A percentile compares a stretch with the other conserved stretches of the same genome.
Conservation (phyloP, 768 basidiomycete genomes). For the Amanita fuliginea region DNA sequence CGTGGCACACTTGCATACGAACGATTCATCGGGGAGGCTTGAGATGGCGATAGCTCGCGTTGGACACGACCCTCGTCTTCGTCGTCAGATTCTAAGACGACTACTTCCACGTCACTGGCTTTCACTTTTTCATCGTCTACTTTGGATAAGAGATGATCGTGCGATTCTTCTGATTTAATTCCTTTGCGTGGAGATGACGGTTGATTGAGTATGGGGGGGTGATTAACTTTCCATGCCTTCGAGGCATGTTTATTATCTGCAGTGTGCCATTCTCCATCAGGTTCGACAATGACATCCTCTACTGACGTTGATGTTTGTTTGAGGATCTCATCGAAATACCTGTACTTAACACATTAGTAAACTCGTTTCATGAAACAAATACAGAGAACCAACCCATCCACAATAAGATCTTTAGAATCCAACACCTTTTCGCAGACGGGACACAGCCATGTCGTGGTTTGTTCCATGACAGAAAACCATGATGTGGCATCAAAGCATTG, state of each 20-base stretch:
- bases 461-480: conserved; percentile 93
- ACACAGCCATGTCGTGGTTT: conserved; percentile 93
- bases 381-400: conserved; percentile 65
- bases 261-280: conserved; percentile 95
- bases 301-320: conserved; percentile 64
- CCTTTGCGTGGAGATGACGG: conserved; percentile 23
- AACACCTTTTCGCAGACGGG: conserved; percentile 84
- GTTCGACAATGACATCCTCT: conserved; percentile 90
- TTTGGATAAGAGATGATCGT: conserved; percentile 10
- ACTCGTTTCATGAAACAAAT: conserved; percentile 1
- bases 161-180: conserved; percentile 14
- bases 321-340: conserved; percentile 84
- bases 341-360: conserved; percentile 19
- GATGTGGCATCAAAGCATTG: conserved; percentile 94
- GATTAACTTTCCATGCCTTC: conserved; percentile 49
- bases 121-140: conserved; percentile 30
- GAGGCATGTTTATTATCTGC: conserved; percentile 79
- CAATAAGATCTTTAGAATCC: conserved; percentile 70
- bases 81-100: conserved; percentile 67
- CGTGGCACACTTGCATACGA: conserved; percentile 19
- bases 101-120: conserved; percentile 42
- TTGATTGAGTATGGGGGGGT: conserved; percentile 24
- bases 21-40: conserved; percentile 31
- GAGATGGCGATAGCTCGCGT: conserved; percentile 61
- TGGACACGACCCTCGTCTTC: conserved; percentile 72